Percentiles rank a stretch among this genome's conserved stretches.
Evolutionary conservation across 164 flowering plant species (phyloP).

Genomic region (Malania oleifera): DNA sequence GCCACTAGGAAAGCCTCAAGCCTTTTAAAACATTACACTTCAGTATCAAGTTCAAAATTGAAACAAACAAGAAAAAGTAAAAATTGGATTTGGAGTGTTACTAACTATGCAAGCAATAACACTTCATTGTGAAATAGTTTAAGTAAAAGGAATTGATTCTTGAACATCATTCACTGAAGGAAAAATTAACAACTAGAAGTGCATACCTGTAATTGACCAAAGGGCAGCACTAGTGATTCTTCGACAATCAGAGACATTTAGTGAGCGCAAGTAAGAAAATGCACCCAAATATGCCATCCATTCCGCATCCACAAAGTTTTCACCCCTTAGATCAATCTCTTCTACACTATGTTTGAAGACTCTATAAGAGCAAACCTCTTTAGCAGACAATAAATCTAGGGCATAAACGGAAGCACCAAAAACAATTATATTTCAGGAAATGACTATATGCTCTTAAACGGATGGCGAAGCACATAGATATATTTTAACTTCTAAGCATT

Average conservation of each 20-base stretch:
- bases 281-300: slow-evolving; percentile 93
- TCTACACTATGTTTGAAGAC: slow-evolving; percentile 66
- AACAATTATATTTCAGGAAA: neutral
- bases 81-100: no score
- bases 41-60: no score
- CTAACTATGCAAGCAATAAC: no score
- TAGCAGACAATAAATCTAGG: neutral
- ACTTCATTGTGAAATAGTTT: no score
- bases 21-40: no score
- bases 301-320: slow-evolving; percentile 73
- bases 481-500: no score
- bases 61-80: no score
- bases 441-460: neutral
- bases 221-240: slow-evolving; percentile 58
- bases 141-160: no score
- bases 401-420: neutral
- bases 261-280: slow-evolving; percentile 45
- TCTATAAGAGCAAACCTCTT: slow-evolving; percentile 26
- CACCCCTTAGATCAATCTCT: slow-evolving; percentile 61
- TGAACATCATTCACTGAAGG: no score
- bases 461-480: no score
- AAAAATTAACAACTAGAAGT: no score
- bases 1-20: no score
- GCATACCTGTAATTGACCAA: slow-evolving; percentile 71
- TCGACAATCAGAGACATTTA: slow-evolving; percentile 67